Evolutionary conservation across 495 filamentous ascomycete genomes (phyloP).

Genomic region (Talaromyces ruber): DNA sequence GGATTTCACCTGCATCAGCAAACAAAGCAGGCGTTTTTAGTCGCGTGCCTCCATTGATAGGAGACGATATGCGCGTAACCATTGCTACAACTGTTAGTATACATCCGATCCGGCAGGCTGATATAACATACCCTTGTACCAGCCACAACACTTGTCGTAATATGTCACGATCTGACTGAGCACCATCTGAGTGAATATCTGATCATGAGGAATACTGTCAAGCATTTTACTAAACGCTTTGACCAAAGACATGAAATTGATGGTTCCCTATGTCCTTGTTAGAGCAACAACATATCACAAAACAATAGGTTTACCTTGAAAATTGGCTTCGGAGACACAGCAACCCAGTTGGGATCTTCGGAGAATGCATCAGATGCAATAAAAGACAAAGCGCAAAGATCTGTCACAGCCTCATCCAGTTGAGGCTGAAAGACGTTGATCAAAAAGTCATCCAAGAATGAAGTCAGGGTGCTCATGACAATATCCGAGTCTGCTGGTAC

Average conservation of each 20-base stretch:
- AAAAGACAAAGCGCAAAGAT: conserved; percentile 74
- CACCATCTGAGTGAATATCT: conserved; percentile 85
- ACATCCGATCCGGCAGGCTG: background rate
- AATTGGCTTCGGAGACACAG: conserved; percentile 69
- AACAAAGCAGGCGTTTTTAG: conserved; percentile 67
- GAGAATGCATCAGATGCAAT: conserved; percentile 82
- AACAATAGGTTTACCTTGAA: conserved; percentile 51
- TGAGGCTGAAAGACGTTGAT: conserved; percentile 97
- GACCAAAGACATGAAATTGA: conserved; percentile 77
- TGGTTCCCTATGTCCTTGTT: conserved; percentile 50
- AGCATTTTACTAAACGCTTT: conserved; percentile 91
- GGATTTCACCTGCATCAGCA: conserved; percentile 60
- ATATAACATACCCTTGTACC: conserved; percentile 60
- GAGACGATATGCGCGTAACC: conserved; percentile 32
- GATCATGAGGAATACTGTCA: conserved; percentile 90
- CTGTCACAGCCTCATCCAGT: conserved; percentile 87
- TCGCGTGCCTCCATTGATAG: conserved; percentile 27
- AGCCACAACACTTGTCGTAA: conserved; percentile 81
- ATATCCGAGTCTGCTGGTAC: conserved; percentile 81
- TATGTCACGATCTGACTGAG: conserved; percentile 85
- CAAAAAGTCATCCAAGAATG: conserved; percentile 96
- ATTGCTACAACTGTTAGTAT: conserved; percentile 21
- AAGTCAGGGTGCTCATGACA: conserved; percentile 77
- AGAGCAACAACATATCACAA: background rate
- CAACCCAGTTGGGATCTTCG: conserved; percentile 73